Conservation (phyloP, 129 eudicot genomes). For the Chrysanthemum makinoi region DNA sequence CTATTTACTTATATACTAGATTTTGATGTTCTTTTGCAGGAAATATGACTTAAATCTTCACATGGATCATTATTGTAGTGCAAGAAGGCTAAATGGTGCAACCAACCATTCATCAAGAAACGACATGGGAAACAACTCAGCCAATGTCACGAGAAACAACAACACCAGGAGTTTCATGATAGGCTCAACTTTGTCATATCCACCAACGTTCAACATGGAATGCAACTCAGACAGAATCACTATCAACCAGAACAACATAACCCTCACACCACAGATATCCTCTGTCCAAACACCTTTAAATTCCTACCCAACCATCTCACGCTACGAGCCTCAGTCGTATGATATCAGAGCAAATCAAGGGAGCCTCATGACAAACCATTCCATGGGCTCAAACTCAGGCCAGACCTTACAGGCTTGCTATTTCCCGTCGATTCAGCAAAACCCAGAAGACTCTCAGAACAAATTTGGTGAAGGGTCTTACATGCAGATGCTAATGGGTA, state of each 20-base stretch:
- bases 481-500: conserved; percentile 19
- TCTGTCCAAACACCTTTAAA: background rate
- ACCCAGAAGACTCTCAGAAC: conserved; percentile 8
- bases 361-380: conserved; percentile 1
- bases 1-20: no score
- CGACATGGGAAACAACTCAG: background rate
- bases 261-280: background rate
- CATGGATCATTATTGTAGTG: background rate
- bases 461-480: background rate
- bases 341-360: background rate
- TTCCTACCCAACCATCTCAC: background rate
- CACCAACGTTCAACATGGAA: background rate
- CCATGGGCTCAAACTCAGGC: conserved; percentile 2
- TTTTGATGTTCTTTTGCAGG: background rate
- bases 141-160: background rate
- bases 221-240: background rate
- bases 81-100: background rate
- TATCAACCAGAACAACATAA: background rate
- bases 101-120: background rate
- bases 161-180: background rate
- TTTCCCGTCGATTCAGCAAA: conserved; percentile 13
- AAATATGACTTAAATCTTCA: background rate
- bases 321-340: background rate
- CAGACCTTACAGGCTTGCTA: background rate
- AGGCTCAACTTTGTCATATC: background rate